Percentiles rank a stretch among this genome's conserved stretches.
Evolutionary conservation across 2,329 filamentous ascomycete genomes (phyloP).

Genomic region (Plenodomus tracheiphilus): DNA sequence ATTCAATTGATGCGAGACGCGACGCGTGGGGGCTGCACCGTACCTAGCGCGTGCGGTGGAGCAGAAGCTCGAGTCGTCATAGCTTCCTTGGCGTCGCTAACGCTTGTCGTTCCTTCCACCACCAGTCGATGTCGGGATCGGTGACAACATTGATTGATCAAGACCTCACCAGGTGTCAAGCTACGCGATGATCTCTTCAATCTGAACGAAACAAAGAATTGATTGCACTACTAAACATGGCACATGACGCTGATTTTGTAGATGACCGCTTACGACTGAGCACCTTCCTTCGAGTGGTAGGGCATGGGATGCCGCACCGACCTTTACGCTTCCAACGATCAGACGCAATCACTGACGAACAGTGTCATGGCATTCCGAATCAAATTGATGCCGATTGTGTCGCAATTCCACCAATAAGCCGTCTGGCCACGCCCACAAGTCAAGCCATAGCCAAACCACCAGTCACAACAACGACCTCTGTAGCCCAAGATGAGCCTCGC

Average conservation of each 20-base stretch:
- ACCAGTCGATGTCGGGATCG: not conserved
- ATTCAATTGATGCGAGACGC: constrained; percentile 9
- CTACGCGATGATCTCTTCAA: too few relatives aligned
- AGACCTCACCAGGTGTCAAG: too few relatives aligned
- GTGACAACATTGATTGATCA: too few relatives aligned
- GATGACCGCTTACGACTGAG: constrained; percentile 28
- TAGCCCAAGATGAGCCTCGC: not conserved
- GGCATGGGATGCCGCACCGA: constrained; percentile 24
- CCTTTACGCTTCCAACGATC: constrained; percentile 26
- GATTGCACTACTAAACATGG: constrained; percentile 13
- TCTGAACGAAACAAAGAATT: not conserved
- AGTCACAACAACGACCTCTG: not conserved
- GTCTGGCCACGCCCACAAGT: not conserved
- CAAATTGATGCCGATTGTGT: not conserved
- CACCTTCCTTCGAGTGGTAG: constrained; percentile 28
- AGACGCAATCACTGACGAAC: not conserved
- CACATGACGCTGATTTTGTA: constrained; percentile 26
- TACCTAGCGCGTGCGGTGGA: constrained; percentile 5
- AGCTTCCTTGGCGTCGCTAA: constrained; percentile 17
- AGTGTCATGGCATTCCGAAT: not conserved
- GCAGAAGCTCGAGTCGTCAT: constrained; percentile 14
- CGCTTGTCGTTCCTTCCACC: not conserved
- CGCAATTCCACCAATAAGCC: not conserved
- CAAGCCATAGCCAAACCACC: not conserved
- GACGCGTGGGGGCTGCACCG: constrained; percentile 6